Evolutionary conservation across 768 basidiomycete species (phyloP).

Genomic region (Tylopilus balloui): DNA sequence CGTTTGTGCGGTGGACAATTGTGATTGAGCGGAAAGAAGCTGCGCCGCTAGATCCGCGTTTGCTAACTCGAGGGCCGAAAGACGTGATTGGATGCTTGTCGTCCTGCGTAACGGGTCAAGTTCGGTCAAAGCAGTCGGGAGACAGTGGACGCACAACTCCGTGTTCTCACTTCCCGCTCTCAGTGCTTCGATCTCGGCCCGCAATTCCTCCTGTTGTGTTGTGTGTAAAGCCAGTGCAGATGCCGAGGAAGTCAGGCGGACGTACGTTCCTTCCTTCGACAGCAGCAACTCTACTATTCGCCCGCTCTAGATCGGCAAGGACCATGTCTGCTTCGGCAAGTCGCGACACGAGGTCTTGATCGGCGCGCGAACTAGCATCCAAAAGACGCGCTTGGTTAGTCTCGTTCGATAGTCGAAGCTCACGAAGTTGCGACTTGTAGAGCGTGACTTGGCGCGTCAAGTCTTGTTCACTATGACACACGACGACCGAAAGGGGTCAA

Average conservation of each 20-base stretch:
- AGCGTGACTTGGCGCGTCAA: conserved; percentile 88
- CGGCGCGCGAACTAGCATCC: conserved; percentile 88
- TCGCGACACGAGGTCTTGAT: conserved; percentile 88
- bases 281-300: conserved; percentile 89
- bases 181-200: conserved; percentile 91
- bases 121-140: neutral
- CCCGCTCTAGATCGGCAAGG: conserved; percentile 87
- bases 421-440: conserved; percentile 82
- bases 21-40: conserved; percentile 16
- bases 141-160: conserved; percentile 49
- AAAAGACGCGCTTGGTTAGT: conserved; percentile 89
- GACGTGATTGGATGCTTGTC: conserved; percentile 57
- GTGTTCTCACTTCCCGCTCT: conserved; percentile 72
- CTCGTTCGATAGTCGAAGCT: conserved; percentile 87
- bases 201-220: conserved; percentile 71
- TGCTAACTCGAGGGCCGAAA: conserved; percentile 68
- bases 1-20: conserved; percentile 14
- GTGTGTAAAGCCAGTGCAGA: neutral
- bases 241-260: conserved; percentile 1
- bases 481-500: neutral
- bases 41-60: conserved; percentile 16
- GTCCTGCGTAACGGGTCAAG: conserved; percentile 13
- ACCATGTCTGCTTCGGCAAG: conserved; percentile 94
- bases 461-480: conserved; percentile 74
- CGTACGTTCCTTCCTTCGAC: conserved; percentile 90